Percentiles rank a stretch among this genome's conserved stretches.
Evolutionary conservation across 1,284 basidiomycete genomes (phyloP).

Genomic region (Marasmius fiardii): DNA sequence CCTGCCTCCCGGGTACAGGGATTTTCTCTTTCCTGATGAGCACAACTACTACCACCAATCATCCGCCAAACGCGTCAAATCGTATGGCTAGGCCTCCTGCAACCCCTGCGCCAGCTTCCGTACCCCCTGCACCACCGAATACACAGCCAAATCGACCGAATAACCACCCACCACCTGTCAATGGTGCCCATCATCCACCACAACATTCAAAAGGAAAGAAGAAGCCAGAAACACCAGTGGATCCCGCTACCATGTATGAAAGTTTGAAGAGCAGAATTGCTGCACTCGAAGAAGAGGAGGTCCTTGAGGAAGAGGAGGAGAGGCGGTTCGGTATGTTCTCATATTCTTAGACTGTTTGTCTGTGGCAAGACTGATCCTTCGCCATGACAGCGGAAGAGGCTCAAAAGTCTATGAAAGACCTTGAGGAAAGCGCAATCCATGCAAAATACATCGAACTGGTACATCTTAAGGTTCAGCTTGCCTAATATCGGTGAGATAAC

Average conservation of each 20-base stretch:
- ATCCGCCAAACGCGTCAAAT: constrained; percentile 7
- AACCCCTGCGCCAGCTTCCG: constrained; percentile 49
- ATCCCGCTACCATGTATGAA: constrained; percentile 82
- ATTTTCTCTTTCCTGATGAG: not conserved
- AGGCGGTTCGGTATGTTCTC: constrained; percentile 59
- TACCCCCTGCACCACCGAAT: constrained; percentile 43
- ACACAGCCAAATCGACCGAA: constrained; percentile 28
- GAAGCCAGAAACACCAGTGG: constrained; percentile 65
- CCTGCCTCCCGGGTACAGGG: not conserved
- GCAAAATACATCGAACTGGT: constrained; percentile 83
- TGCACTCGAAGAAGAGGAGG: constrained; percentile 79
- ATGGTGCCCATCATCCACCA: constrained; percentile 36
- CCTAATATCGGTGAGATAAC: not conserved
- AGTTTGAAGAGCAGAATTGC: constrained; percentile 81
- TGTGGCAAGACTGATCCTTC: constrained; percentile 8
- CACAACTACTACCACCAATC: not conserved
- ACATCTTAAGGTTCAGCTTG: constrained; percentile 21
- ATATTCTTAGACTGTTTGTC: not conserved
- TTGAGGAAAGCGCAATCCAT: constrained; percentile 76
- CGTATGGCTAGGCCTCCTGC: constrained; percentile 40
- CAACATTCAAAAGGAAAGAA: constrained; percentile 56
- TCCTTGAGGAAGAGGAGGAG: constrained; percentile 81
- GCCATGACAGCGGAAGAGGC: constrained; percentile 69
- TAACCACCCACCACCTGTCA: constrained; percentile 27
- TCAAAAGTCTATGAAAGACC: constrained; percentile 73